Evolutionary conservation across 2,329 filamentous ascomycete genomes (phyloP).

Genomic region (Blastomyces emzantsi): DNA sequence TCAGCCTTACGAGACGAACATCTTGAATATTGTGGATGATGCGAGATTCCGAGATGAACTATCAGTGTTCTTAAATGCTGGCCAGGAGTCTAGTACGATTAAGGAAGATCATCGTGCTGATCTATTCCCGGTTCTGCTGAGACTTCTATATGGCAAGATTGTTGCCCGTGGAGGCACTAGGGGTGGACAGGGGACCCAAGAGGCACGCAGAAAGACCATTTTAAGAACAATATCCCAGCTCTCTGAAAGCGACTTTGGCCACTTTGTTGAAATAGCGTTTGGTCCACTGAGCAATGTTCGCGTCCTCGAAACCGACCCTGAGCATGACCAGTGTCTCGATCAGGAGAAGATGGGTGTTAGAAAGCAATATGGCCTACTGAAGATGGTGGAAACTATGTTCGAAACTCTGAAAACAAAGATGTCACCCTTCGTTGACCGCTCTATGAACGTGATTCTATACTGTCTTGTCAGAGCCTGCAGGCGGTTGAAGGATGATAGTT

Average conservation of each 20-base stretch:
- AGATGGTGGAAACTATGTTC: slow-evolving; percentile 82
- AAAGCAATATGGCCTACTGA: slow-evolving; percentile 83
- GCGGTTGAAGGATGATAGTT: slow-evolving; percentile 25
- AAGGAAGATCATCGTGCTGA: slow-evolving; percentile 61
- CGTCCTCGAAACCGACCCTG: slow-evolving; percentile 44
- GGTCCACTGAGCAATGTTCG: slow-evolving; percentile 57
- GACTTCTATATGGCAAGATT: slow-evolving; percentile 80
- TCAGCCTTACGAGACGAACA: slow-evolving; percentile 69
- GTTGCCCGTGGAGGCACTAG: slow-evolving; percentile 70
- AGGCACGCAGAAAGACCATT: slow-evolving; percentile 62
- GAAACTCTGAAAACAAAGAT: slow-evolving; percentile 72
- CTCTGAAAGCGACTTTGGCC: slow-evolving; percentile 61
- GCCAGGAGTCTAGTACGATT: slow-evolving; percentile 55
- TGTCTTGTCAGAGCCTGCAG: slow-evolving; percentile 65
- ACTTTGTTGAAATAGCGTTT: slow-evolving; percentile 74
- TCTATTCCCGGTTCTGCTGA: slow-evolving; percentile 77
- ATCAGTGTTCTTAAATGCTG: slow-evolving; percentile 73
- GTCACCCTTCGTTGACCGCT: slow-evolving; percentile 54
- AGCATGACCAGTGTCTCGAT: slow-evolving; percentile 47
- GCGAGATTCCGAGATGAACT: slow-evolving; percentile 87
- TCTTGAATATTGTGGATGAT: slow-evolving; percentile 82
- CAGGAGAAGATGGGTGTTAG: slow-evolving; percentile 55
- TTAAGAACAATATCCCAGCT: slow-evolving; percentile 74
- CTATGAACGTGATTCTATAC: slow-evolving; percentile 71
- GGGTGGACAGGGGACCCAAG: slow-evolving; percentile 70